Conservation (phyloP, 1,139 yeast genomes). For the Geotrichum fermentans region DNA sequence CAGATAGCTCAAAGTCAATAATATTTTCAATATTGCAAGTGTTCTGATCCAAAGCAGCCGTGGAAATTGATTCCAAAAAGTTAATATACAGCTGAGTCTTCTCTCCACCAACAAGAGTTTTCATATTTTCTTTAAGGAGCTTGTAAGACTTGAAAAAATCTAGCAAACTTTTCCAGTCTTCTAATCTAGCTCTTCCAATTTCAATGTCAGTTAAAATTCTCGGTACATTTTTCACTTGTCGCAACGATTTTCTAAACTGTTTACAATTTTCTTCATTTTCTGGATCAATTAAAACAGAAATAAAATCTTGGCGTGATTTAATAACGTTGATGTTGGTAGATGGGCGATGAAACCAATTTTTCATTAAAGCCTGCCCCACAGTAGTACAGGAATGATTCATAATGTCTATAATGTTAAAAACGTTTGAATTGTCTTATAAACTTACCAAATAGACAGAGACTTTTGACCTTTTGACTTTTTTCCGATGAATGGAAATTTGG, state of each 20-base stretch:
- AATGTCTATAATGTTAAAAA: slow-evolving; percentile 12
- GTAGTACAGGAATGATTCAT: slow-evolving; percentile 33
- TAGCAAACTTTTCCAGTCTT: slow-evolving; percentile 34
- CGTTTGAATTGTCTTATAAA: not conserved
- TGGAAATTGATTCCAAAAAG: slow-evolving; percentile 18
- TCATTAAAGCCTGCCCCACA: slow-evolving; percentile 35
- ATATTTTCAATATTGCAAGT: slow-evolving; percentile 24
- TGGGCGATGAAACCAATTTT: slow-evolving; percentile 40
- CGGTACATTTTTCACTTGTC: slow-evolving; percentile 33
- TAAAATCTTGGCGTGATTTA: slow-evolving; percentile 33
- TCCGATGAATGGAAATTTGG: slow-evolving; percentile 22
- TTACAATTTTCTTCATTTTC: slow-evolving; percentile 24
- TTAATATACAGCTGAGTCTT: not conserved
- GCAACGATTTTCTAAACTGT: slow-evolving; percentile 25
- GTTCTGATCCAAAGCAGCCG: slow-evolving; percentile 20
- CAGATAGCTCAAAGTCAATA: slow-evolving; percentile 40
- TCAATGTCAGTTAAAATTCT: slow-evolving; percentile 29
- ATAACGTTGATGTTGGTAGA: slow-evolving; percentile 31
- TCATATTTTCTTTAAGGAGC: slow-evolving; percentile 13
- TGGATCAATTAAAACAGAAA: slow-evolving; percentile 29
- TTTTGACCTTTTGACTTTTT: slow-evolving; percentile 13
- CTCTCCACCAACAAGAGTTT: slow-evolving; percentile 13
- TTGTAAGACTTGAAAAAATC: slow-evolving; percentile 23
- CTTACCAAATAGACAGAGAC: slow-evolving; percentile 25
- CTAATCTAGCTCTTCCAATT: slow-evolving; percentile 31